Percentiles rank a stretch among this genome's conserved stretches.
Evolutionary conservation across 176 grass and related monocot genomes (phyloP).

Genomic region (Cenchrus americanus): DNA sequence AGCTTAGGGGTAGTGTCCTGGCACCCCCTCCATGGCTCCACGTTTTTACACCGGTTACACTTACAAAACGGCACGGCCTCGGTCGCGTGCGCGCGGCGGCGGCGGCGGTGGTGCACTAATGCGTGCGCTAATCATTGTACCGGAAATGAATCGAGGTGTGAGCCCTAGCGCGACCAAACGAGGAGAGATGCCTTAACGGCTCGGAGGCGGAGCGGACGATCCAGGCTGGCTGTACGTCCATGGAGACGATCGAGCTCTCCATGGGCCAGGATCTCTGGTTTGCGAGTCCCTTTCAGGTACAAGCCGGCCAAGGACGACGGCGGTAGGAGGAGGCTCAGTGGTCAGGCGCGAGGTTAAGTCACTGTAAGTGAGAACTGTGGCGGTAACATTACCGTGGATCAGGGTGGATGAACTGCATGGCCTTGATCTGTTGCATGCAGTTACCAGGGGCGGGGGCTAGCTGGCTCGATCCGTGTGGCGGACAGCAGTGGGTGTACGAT

Average conservation of each 20-base stretch:
- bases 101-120: conserved; percentile 33
- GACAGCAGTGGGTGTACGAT: neutral
- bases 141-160: conserved; percentile 25
- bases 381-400: neutral
- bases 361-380: neutral
- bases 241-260: conserved; percentile 6
- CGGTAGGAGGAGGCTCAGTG: neutral
- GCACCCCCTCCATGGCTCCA: neutral
- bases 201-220: neutral
- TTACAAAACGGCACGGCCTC: neutral
- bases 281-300: conserved; percentile 47
- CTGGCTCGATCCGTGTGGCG: neutral
- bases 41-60: neutral
- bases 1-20: neutral
- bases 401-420: too few species aligned
- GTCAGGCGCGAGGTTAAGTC: conserved; percentile 3
- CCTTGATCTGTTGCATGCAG: neutral
- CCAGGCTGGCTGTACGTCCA: conserved; percentile 52
- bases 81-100: neutral
- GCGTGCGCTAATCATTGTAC: conserved; percentile 52
- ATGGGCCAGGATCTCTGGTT: conserved; percentile 30
- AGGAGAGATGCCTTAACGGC: conserved; percentile 21
- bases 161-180: conserved; percentile 18
- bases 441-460: neutral
- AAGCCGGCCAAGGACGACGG: conserved; percentile 30